Base-by-base conservation (phyloP, 2,329 filamentous ascomycete species). In the Colletotrichum echinochloae region DNA sequence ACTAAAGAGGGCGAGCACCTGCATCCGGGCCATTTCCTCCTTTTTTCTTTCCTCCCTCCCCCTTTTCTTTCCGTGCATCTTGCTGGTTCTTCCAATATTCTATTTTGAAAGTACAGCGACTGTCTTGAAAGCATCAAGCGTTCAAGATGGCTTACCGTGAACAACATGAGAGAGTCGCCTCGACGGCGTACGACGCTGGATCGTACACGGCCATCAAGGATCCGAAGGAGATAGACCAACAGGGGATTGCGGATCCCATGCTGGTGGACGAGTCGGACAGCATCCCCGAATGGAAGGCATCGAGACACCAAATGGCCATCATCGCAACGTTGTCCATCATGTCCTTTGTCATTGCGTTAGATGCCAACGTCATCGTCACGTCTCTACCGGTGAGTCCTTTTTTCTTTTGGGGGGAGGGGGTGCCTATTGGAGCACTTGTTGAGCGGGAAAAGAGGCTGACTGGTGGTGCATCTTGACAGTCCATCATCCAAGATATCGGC, bases 401-500 rank as follows among this genome's bases (percentile, higher is more conserved):
- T n/a, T n/a, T n/a, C n/a, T n/a, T n/a, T n/a, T n/a, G n/a, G n/a
- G n/a, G n/a, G n/a, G n/a, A n/a, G n/a, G n/a, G 5, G 8, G 5
- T 2, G 35, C 20, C 20, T 18, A 2, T 39, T 20, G 8, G 3
- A n/a, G 4, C 20, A 20, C 6, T 8, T 23, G 5, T 44, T 52
- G 5, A 3, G 5, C 6, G 5, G 18, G 1, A 5, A 1, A 12
- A 20, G n/a, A 26, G 14, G 26, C 54, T 60, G 30, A 56, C 23
- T 28, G 18, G 14, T 8, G 28, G 28, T 14, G 18, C 16, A 4
- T 23, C 37, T 41, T 20, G 5, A 1, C 26, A 77, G 76, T 65
- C 74, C 1, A 77, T 77, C 23, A 73, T 76, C 7, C 72, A 72
- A 59, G 76, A 77, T 12, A 74, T 77, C 8, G 62, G 71, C 8